phyloP scores from a whole-genome alignment of 2,329 filamentous ascomycete genomes.

The Teratosphaeria zuluensis region DNA sequence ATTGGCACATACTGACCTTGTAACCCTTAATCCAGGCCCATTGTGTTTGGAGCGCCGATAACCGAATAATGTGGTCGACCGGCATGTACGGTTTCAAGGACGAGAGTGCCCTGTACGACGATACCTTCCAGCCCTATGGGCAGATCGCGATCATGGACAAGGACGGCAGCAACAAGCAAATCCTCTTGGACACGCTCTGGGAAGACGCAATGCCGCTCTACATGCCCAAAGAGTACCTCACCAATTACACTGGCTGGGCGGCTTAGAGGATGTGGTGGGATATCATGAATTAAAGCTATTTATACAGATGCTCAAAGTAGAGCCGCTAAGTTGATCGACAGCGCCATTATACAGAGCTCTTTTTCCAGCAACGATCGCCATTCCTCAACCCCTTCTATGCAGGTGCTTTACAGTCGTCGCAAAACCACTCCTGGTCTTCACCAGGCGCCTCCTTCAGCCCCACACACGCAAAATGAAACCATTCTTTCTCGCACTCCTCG shows the following conservation, averaged over 20 bases:
- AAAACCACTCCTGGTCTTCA: slow-evolving; percentile 16
- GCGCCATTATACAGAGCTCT: neutral
- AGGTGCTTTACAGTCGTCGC: slow-evolving; percentile 9
- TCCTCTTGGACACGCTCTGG: neutral
- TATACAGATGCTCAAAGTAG: neutral
- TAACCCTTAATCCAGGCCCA: neutral
- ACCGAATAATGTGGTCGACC: neutral
- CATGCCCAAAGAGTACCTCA: neutral
- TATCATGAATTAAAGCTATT: neutral
- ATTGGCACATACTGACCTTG: neutral
- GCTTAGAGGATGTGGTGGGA: neutral
- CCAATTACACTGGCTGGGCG: neutral
- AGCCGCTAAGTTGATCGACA: neutral
- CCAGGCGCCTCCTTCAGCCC: slow-evolving; percentile 53
- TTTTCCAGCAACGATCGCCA: neutral
- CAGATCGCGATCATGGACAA: neutral
- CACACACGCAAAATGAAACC: slow-evolving; percentile 74
- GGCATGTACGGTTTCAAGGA: neutral
- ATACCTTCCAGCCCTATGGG: neutral
- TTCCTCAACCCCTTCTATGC: neutral
- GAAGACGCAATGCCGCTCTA: neutral
- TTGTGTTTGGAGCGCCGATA: neutral
- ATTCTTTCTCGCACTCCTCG: slow-evolving; percentile 61
- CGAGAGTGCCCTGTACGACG: neutral
- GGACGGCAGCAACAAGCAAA: neutral